These are phyloP conservation scores for Quercus cerris DNA, from an alignment of 306 rosid species.

Conservation along the genomic window DNA sequence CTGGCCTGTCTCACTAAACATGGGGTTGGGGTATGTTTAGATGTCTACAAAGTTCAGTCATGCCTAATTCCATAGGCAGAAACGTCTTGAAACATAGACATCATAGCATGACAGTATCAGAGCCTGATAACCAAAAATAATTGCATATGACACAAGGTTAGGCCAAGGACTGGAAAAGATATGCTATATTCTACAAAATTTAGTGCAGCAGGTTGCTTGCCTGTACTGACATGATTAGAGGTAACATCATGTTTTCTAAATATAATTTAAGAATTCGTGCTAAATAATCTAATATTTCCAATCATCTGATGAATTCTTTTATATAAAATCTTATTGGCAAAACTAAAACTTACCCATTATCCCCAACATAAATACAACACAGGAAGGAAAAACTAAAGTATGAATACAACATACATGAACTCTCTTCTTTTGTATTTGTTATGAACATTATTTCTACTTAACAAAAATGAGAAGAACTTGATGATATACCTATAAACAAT, in stretches of 20 bases:
- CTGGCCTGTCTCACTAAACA: not conserved
- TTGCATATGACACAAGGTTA: not conserved
- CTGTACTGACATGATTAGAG: not conserved
- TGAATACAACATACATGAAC: not conserved
- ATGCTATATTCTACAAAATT: not conserved
- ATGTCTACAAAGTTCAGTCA: not conserved
- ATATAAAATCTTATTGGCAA: not conserved
- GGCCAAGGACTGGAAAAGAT: not conserved
- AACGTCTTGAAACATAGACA: not conserved
- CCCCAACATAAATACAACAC: not conserved
- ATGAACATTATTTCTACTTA: conserved; percentile 7
- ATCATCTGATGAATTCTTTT: not conserved
- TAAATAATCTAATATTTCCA: not conserved
- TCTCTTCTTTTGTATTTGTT: not conserved
- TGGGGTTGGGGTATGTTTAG: not conserved
- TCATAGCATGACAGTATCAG: not conserved
- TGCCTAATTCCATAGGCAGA: not conserved
- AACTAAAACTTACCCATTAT: not conserved
- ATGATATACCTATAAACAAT: not conserved
- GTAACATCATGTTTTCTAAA: not conserved
- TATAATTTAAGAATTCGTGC: not conserved
- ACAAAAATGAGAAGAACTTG: not conserved
- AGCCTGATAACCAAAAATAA: not conserved
- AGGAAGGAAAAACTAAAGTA: not conserved
- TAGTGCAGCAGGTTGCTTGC: not conserved